These are phyloP conservation scores for Striga asiatica DNA, from an alignment of 257 asterid species.

Conservation along the genomic window DNA sequence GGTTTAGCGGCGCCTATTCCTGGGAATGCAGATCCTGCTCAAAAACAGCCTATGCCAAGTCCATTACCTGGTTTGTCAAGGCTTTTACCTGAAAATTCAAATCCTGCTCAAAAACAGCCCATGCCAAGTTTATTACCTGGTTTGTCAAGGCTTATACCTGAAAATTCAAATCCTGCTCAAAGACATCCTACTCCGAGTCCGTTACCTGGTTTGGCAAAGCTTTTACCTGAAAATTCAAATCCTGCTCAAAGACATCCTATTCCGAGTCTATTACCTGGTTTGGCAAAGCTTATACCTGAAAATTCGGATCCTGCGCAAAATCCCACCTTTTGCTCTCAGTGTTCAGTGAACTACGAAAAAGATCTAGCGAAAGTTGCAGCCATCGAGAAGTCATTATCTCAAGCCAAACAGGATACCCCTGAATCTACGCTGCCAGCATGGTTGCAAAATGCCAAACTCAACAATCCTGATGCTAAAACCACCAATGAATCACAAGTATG, in stretches of 20 bases:
- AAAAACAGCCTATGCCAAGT: too few species aligned
- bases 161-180: too few species aligned
- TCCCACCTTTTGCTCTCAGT: conserved; percentile 42
- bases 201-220: too few species aligned
- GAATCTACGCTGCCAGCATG: conserved; percentile 58
- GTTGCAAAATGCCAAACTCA: conserved; percentile 64
- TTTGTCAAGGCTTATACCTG: too few species aligned
- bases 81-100: too few species aligned
- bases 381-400: conserved; percentile 49
- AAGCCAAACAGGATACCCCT: conserved; percentile 29
- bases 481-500: conserved; percentile 40
- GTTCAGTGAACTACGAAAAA: conserved; percentile 42
- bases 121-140: too few species aligned
- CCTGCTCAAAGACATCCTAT: too few species aligned
- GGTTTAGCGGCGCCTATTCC: too few species aligned
- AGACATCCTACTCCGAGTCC: neutral
- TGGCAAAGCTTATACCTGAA: neutral
- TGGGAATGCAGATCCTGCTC: too few species aligned
- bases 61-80: too few species aligned
- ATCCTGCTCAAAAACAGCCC: too few species aligned
- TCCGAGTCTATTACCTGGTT: neutral
- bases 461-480: conserved; percentile 26
- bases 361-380: conserved; percentile 49
- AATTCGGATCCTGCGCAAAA: neutral
- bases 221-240: too few species aligned